Conservation (phyloP, 805 yeast genomes). For the Cyberlindnera suaveolens region DNA sequence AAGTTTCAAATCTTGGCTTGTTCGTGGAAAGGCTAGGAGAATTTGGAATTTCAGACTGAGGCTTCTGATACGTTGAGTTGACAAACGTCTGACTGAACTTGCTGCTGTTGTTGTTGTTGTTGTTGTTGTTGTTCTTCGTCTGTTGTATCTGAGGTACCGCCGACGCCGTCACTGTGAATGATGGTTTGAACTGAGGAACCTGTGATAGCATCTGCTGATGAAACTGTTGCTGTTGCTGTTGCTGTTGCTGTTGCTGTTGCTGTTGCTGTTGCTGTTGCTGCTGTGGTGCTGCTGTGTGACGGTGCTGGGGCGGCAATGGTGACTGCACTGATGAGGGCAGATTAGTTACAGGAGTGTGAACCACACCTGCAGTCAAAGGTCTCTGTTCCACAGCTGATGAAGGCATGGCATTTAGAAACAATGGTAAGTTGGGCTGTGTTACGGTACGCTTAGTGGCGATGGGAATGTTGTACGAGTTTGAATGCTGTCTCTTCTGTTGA, state of each 20-base stretch:
- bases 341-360: background rate
- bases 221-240: background rate
- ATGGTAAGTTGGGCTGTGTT: conserved; percentile 8
- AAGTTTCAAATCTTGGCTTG: conserved; percentile 10
- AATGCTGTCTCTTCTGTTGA: conserved; percentile 20
- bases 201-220: conserved; percentile 2
- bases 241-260: background rate
- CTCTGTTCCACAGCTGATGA: too few relatives aligned
- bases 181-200: conserved; percentile 6
- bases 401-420: too few relatives aligned
- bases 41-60: conserved; percentile 11
- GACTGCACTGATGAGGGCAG: conserved; percentile 3
- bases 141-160: conserved; percentile 1
- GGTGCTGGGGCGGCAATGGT: background rate
- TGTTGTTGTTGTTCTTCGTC: background rate
- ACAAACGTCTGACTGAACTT: conserved; percentile 14
- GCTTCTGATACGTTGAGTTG: conserved; percentile 10
- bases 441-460: conserved; percentile 11
- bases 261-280: conserved; percentile 1
- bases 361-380: too few relatives aligned
- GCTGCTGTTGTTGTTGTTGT: conserved; percentile 3
- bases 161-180: conserved; percentile 4
- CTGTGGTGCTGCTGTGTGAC: too few relatives aligned
- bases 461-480: conserved; percentile 16
- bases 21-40: conserved; percentile 14